phyloP scores from a whole-genome alignment of 2,329 filamentous ascomycete genomes.

The Penicillium aurantiogriseum region DNA sequence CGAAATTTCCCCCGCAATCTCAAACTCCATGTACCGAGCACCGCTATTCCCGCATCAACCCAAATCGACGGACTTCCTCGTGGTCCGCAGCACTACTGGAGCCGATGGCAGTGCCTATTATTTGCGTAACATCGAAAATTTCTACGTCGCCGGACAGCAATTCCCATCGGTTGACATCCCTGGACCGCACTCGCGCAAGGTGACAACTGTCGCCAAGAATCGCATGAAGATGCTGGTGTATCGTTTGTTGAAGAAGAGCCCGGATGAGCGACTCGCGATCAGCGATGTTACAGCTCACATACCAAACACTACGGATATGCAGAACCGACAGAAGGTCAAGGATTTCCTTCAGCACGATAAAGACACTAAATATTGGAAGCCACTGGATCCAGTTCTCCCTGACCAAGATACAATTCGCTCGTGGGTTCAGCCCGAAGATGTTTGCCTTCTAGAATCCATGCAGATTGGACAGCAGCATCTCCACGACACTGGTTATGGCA shows the following conservation, averaged over 20 bases:
- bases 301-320: conserved; percentile 87
- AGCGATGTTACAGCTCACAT: conserved; percentile 90
- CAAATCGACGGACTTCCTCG: conserved; percentile 78
- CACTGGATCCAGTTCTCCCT: conserved; percentile 69
- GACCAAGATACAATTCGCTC: conserved; percentile 77
- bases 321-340: conserved; percentile 94
- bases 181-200: conserved; percentile 87
- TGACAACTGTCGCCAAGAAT: conserved; percentile 96
- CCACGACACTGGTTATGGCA: conserved; percentile 82
- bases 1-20: conserved; percentile 83
- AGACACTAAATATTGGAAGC: conserved; percentile 80
- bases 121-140: conserved; percentile 83
- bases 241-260: conserved; percentile 77
- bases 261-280: conserved; percentile 67
- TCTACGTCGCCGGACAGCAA: conserved; percentile 88
- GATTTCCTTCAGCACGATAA: conserved; percentile 93
- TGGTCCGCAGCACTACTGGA: conserved; percentile 78
- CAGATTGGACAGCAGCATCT: conserved; percentile 90
- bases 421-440: conserved; percentile 93
- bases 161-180: conserved; percentile 91
- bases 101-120: conserved; percentile 76
- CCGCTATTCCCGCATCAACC: conserved; percentile 86
- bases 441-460: conserved; percentile 94
- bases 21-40: conserved; percentile 93
- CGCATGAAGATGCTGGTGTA: conserved; percentile 94